Percentiles rank a stretch among this genome's conserved stretches.
Conservation (phyloP, 75 land plant genomes). For the Chamaecyparis obtusa region DNA sequence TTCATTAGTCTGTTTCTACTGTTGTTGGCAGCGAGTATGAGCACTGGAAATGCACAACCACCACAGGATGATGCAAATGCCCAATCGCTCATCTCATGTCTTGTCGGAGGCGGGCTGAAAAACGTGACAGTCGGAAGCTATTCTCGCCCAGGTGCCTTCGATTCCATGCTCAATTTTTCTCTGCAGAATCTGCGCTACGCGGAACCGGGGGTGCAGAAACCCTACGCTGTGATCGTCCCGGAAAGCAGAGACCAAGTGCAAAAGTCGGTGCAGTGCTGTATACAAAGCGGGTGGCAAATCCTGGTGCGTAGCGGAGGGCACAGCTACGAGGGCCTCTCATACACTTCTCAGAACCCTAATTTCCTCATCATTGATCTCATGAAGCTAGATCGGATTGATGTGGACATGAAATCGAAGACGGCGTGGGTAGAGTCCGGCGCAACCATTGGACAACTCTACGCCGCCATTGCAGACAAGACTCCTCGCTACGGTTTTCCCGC, state of each 20-base stretch:
- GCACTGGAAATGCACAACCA: too few species aligned
- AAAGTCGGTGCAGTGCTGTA: conserved; percentile 11
- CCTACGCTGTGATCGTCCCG: conserved; percentile 19
- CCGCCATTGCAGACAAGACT: conserved; percentile 22
- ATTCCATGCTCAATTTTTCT: background rate
- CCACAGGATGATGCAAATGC: background rate
- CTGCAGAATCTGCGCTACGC: background rate
- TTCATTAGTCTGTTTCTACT: too few species aligned
- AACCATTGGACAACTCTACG: conserved; percentile 41
- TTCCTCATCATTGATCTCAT: conserved; percentile 32
- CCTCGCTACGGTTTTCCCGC: conserved; percentile 31
- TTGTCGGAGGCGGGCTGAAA: background rate
- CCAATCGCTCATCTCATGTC: background rate
- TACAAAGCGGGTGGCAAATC: background rate
- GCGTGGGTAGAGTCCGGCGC: conserved; percentile 49
- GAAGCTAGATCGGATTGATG: conserved; percentile 4
- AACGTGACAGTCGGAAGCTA: background rate
- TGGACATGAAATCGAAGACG: conserved; percentile 10
- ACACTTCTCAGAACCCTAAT: background rate
- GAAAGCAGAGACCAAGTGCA: background rate
- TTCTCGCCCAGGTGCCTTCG: background rate
- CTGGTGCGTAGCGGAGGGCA: conserved; percentile 35
- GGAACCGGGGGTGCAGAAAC: background rate
- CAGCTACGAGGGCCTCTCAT: conserved; percentile 30
- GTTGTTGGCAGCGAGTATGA: too few species aligned